phyloP scores from a whole-genome alignment of 179 eudicot genomes.

The Corrigiola litoralis region DNA sequence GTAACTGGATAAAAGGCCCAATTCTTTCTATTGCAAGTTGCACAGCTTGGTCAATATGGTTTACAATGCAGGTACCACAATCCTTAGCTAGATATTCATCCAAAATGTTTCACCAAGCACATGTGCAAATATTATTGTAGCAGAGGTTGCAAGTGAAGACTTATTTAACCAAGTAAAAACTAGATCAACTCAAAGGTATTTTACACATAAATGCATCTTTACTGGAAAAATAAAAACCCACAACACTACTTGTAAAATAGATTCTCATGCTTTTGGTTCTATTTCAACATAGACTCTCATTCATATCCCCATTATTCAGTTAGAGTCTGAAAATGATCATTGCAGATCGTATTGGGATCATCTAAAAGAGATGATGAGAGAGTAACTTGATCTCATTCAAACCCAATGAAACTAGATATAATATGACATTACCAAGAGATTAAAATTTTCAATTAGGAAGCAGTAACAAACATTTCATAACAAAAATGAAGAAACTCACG shows the following conservation, averaged over 20 bases:
- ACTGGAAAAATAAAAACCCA: not conserved
- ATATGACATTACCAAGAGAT: not conserved
- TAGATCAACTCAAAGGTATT: not conserved
- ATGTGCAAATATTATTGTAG: not conserved
- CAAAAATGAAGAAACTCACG: not conserved
- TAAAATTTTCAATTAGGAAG: not conserved
- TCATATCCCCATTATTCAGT: not conserved
- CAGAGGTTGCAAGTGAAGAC: not conserved
- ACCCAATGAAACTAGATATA: not conserved
- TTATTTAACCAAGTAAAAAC: not conserved
- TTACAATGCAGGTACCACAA: constrained; percentile 44
- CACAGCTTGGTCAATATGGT: constrained; percentile 48
- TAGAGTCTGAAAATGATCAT: not conserved
- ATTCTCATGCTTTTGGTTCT: not conserved
- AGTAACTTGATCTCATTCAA: not conserved
- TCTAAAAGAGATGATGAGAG: not conserved
- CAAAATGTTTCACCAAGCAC: not conserved
- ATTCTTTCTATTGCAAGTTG: constrained; percentile 44
- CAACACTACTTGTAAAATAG: not conserved
- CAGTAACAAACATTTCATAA: not conserved
- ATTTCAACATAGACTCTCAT: not conserved
- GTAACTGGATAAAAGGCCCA: constrained; percentile 40
- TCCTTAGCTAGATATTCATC: not conserved
- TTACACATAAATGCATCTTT: too few species aligned
- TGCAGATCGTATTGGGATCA: not conserved